These are phyloP conservation scores for Trichoderma sp. DNA, from an alignment of 2,329 filamentous ascomycete species.

Conservation along the genomic window DNA sequence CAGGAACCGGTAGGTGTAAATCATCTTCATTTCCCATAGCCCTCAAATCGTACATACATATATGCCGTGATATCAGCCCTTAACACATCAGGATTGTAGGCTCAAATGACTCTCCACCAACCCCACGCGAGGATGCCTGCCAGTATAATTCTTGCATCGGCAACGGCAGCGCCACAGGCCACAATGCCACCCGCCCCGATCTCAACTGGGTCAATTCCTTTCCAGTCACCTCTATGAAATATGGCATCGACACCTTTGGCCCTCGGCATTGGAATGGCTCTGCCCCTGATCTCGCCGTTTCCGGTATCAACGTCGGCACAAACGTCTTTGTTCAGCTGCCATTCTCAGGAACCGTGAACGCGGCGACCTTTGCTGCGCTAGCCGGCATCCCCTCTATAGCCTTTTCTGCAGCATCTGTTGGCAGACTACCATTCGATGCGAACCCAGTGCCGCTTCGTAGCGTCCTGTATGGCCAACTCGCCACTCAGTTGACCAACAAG, in stretches of 20 bases:
- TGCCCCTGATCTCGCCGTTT: constrained; percentile 59
- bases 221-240: constrained; percentile 47
- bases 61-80: not conserved
- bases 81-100: constrained; percentile 37
- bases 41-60: not conserved
- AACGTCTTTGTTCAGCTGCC: constrained; percentile 56
- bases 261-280: constrained; percentile 33
- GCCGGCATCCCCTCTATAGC: constrained; percentile 63
- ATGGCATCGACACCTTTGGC: constrained; percentile 14
- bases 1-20: constrained; percentile 50
- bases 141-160: constrained; percentile 60
- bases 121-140: constrained; percentile 49
- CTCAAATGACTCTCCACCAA: constrained; percentile 47
- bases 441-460: constrained; percentile 51
- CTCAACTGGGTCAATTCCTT: constrained; percentile 72
- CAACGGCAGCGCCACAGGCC: constrained; percentile 54
- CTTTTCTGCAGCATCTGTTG: constrained; percentile 56
- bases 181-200: constrained; percentile 53
- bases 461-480: constrained; percentile 61
- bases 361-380: constrained; percentile 55
- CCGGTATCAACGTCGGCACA: constrained; percentile 58
- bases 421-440: constrained; percentile 52
- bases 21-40: not conserved
- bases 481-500: constrained; percentile 53
- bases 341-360: constrained; percentile 67